Evolutionary conservation across 2,329 filamentous ascomycete species (phyloP), one percentile per base, ranked within the genome.

Genomic region (Cercospora sojina): DNA sequence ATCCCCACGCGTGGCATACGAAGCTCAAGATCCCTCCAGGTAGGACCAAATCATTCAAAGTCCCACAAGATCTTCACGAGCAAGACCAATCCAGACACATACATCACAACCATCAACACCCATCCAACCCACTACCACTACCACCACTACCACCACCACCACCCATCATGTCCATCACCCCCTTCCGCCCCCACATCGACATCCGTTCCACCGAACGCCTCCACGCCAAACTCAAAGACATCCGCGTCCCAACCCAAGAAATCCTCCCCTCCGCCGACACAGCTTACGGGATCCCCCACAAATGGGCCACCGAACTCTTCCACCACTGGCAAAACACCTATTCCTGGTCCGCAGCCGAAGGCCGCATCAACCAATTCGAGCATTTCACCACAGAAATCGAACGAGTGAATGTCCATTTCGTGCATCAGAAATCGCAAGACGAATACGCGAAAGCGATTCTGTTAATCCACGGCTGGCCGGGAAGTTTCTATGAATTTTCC

Each of bases 391-490:
- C 78, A 1, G 67, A 71, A n/a, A 73, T 79, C 31, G 78, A 80
- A 66, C 68, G 70, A 5, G 58, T 79, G 5, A 74, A 73, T 3
- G 69, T 80, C n/a, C 78, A 79, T 70, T 81, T 81, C 69, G 69
- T 81, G n/a, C 78, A 80, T 64, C 75, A 77, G 35, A 74, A 72
- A 53, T 74, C 74, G 0, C 57, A 60, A 5, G 60, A 64, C 78
- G 80, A 51, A 3, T 69, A 76, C 20, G 79, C 79, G 0, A 79
- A 82, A 35, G 79, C 81, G 0, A 69, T 83, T 1, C 69, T 83
- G 1, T 69, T 82, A 32, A 70, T 80, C 1, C 80, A 83, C 69
- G 81, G 81, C 32, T 83, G 80, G 81, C 81, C 80, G 2, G 80
- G 80, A 4, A 79, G 76, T 1, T 82, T 83, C 63, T 78, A 79